Base-by-base conservation (phyloP, 176 grass and related monocot genomes). In the Triticum turgidum region DNA sequence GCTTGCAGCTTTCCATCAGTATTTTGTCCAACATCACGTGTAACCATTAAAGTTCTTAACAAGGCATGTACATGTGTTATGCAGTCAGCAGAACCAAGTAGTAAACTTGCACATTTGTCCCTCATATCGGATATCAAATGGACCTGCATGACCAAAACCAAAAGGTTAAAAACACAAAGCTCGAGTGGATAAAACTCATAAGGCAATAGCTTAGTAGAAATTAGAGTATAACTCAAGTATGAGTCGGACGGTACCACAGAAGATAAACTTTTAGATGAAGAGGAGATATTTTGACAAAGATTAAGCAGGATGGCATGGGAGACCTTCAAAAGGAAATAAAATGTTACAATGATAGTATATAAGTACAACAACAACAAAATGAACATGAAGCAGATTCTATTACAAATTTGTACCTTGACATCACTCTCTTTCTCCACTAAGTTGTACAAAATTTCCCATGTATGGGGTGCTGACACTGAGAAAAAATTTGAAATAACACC, bases 361-460 rank as follows among this genome's bases (percentile, higher is more conserved):
- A 64, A 78, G 51, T 29, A 76, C 4, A 66, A 94, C 20, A 87
- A 47, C 44, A 69, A 51, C 33, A 49, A 86, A 73, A 78, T 37
- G 63, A 41, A 62, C 42, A 39, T 85, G 22, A 79, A 15, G 47
- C 10, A 73, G 8, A 76, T n/a, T 45, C 42, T 82, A 82, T 30
- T 67, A 49, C 82, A 87, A 80, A 52, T 85, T 77, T 33, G 6
- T 87, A 98, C 95, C 96, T 88, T 94, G 41, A 82, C 32, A 47
- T 95, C 81, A 85, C 82, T 86, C 89, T 90, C 91, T 87, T 95
- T 85, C 38, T 84, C 86, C 65, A 91, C 69, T 67, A 89, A 87
- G 32, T 69, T 87, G 85, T 83, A 94, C 86, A 98, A 89, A 21
- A 93, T 73, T 72, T 98, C 91, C 96, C 96, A 98, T 80, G 91